Evolutionary conservation across 2,329 filamentous ascomycete species (phyloP).

Genomic region (Orbilia blumenaviensis): DNA sequence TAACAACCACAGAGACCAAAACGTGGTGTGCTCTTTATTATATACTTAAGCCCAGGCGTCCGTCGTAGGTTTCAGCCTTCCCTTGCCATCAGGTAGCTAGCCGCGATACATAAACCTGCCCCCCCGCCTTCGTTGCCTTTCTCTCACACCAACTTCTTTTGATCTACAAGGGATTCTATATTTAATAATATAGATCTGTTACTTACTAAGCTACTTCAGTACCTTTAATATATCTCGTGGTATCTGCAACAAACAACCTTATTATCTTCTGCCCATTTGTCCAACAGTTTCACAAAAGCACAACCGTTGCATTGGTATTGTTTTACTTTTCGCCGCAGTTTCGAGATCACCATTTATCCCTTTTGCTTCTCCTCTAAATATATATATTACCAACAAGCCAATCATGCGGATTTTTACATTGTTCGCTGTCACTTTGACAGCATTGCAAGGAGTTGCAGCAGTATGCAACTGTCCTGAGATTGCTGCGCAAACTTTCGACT

Average conservation of each 20-base stretch:
- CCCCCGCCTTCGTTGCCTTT: background rate
- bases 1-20: constrained; percentile 43
- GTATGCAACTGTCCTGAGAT: constrained; percentile 32
- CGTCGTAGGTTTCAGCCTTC: constrained; percentile 39
- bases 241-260: background rate
- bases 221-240: constrained; percentile 16
- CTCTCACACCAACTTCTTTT: constrained; percentile 9
- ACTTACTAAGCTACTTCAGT: background rate
- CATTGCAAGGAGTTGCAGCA: constrained; percentile 28
- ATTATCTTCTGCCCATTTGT: constrained; percentile 19
- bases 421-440: constrained; percentile 23
- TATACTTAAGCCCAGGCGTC: constrained; percentile 33
- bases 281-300: constrained; percentile 41
- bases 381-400: constrained; percentile 1
- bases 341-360: background rate
- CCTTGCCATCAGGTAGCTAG: constrained; percentile 20
- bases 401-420: constrained; percentile 44
- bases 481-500: constrained; percentile 16
- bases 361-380: constrained; percentile 12
- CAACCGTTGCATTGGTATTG: constrained; percentile 7
- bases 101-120: constrained; percentile 48
- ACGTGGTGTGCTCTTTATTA: constrained; percentile 38
- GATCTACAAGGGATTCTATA: constrained; percentile 24
- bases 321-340: background rate
- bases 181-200: constrained; percentile 10